Evolutionary conservation across 2,329 filamentous ascomycete species (phyloP).

Genomic region (Ustulina deusta): DNA sequence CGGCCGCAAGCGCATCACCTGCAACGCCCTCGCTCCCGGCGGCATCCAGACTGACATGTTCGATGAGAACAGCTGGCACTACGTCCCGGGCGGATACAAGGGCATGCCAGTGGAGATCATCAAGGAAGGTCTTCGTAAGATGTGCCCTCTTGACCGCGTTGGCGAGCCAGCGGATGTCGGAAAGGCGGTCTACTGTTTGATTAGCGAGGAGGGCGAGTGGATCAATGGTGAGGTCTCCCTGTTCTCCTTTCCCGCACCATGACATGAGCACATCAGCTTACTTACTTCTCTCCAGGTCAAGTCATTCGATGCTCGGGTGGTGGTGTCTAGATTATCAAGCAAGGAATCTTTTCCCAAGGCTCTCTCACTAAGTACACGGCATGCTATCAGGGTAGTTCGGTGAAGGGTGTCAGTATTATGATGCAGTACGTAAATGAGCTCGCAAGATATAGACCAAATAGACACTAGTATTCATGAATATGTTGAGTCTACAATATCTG

Average conservation of each 20-base stretch:
- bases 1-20: constrained; percentile 74
- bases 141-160: constrained; percentile 70
- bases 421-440: constrained; percentile 15
- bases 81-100: constrained; percentile 67
- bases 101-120: constrained; percentile 65
- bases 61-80: constrained; percentile 75
- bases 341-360: not conserved
- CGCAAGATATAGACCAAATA: constrained; percentile 32
- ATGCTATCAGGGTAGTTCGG: constrained; percentile 1
- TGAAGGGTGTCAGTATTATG: constrained; percentile 9
- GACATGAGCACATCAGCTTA: constrained; percentile 27
- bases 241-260: constrained; percentile 3
- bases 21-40: constrained; percentile 78
- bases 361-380: constrained; percentile 18
- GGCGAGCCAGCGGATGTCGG: constrained; percentile 70
- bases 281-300: constrained; percentile 45
- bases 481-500: constrained; percentile 9
- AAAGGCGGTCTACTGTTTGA: constrained; percentile 66
- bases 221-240: constrained; percentile 67
- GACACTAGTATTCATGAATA: constrained; percentile 27
- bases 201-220: constrained; percentile 71
- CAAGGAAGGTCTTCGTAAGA: constrained; percentile 65
- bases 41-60: constrained; percentile 85
- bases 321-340: constrained; percentile 44
- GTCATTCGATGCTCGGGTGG: constrained; percentile 53